Conservation (phyloP, 2,329 filamentous ascomycete genomes). For the Cladobotryum mycophilum region DNA sequence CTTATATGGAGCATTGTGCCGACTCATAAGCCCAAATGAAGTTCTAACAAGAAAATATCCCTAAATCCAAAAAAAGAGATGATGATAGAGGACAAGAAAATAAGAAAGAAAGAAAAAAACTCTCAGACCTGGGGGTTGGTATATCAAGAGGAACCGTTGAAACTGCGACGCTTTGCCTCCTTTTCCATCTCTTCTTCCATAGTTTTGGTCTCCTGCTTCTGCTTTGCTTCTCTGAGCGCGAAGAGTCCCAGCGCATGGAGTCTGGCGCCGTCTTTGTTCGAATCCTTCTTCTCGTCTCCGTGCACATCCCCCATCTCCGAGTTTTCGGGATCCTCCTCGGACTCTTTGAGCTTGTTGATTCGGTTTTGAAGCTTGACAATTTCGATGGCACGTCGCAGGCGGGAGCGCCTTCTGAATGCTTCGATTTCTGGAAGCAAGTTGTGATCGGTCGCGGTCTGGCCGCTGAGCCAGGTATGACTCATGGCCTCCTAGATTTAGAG, state of each 20-base stretch:
- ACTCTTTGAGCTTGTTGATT: constrained; percentile 52
- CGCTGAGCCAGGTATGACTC: constrained; percentile 81
- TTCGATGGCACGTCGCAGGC: constrained; percentile 78
- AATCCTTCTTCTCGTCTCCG: too few relatives aligned
- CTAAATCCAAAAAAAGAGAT: too few relatives aligned
- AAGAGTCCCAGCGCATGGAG: too few relatives aligned
- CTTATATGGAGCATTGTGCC: too few relatives aligned
- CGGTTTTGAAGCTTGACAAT: constrained; percentile 93
- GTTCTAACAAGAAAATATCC: too few relatives aligned
- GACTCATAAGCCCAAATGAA: too few relatives aligned
- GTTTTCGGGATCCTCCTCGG: constrained; percentile 1
- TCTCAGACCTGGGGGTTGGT: too few relatives aligned
- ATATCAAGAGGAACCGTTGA: too few relatives aligned
- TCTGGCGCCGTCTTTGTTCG: too few relatives aligned
- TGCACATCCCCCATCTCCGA: constrained; percentile 3
- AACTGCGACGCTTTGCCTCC: constrained; percentile 4
- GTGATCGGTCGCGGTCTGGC: constrained; percentile 87
- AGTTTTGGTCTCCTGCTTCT: constrained; percentile 5
- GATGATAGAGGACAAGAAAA: background rate
- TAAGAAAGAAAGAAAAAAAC: too few relatives aligned
- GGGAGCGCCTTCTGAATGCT: constrained; percentile 80
- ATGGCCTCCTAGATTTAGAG: constrained; percentile 57
- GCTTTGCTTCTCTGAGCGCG: constrained; percentile 7
- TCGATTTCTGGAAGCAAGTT: constrained; percentile 86
- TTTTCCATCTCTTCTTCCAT: constrained; percentile 7